phyloP scores from a whole-genome alignment of 441 rosid species.

The Pelargonium australe region DNA sequence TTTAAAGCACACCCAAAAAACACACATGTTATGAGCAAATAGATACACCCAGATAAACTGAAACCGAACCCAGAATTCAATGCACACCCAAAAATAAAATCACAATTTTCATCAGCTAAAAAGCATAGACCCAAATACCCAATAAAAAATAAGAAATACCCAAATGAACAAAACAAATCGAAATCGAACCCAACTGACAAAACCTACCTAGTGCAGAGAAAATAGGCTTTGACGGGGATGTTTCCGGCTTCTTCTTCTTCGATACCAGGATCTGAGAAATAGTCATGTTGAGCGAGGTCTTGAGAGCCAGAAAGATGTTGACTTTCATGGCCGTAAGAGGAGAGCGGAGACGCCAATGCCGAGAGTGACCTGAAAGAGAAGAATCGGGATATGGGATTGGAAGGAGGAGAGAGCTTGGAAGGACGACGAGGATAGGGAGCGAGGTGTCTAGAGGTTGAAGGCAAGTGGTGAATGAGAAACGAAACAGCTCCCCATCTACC shows the following conservation, averaged over 20 bases:
- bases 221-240: constrained; percentile 76
- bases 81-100: background rate
- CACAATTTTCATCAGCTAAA: background rate
- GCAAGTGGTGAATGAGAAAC: constrained; percentile 31
- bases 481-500: constrained; percentile 72
- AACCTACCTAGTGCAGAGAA: constrained; percentile 69
- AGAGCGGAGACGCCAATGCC: constrained; percentile 51
- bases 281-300: constrained; percentile 26
- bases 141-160: background rate
- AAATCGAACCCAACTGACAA: constrained; percentile 5
- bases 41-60: background rate
- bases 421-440: constrained; percentile 6
- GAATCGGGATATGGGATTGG: constrained; percentile 14
- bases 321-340: constrained; percentile 42
- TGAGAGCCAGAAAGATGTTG: constrained; percentile 37
- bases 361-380: constrained; percentile 41
- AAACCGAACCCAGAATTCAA: background rate
- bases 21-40: background rate
- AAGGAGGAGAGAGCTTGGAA: constrained; percentile 11
- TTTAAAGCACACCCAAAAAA: background rate
- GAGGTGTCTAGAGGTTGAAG: constrained; percentile 18
- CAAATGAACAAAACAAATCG: background rate
- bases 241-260: constrained; percentile 58
- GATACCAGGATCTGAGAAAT: constrained; percentile 1
- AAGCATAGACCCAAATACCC: background rate